Evolutionary conservation across 208 protist species (phyloP).

Genomic region (Jaenimonas drosophilae): DNA sequence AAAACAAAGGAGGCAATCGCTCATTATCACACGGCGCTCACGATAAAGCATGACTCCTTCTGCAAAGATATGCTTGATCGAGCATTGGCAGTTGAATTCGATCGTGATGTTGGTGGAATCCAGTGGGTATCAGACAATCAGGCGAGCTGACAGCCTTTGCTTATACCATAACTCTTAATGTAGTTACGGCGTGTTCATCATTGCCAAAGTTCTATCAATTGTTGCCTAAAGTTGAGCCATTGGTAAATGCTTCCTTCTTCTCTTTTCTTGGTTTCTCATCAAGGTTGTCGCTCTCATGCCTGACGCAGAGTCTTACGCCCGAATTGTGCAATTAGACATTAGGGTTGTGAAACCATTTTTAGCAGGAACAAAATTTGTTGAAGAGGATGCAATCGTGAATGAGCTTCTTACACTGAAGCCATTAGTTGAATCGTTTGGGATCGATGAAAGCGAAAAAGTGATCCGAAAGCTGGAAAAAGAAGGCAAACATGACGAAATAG

Average conservation of each 20-base stretch:
- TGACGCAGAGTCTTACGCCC: not conserved
- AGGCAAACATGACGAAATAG: slow-evolving; percentile 8
- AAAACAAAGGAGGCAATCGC: slow-evolving; percentile 68
- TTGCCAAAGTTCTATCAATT: not conserved
- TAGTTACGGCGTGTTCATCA: not conserved
- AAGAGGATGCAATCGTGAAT: slow-evolving; percentile 12
- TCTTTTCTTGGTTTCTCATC: slow-evolving; percentile 2
- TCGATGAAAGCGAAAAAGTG: not conserved
- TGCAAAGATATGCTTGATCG: slow-evolving; percentile 73
- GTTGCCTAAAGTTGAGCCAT: not conserved
- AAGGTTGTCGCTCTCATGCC: not conserved
- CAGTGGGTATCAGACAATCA: slow-evolving; percentile 20
- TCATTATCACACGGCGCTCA: slow-evolving; percentile 80
- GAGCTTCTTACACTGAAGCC: slow-evolving; percentile 19
- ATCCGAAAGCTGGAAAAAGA: slow-evolving; percentile 4
- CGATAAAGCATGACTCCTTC: slow-evolving; percentile 83
- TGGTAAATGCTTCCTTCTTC: slow-evolving; percentile 4
- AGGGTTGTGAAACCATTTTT: slow-evolving; percentile 16
- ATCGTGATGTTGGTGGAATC: slow-evolving; percentile 18
- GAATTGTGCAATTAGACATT: not conserved
- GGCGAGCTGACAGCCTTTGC: not conserved
- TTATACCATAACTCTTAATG: not conserved
- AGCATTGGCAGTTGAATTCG: slow-evolving; percentile 62
- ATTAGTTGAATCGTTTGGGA: slow-evolving; percentile 12
- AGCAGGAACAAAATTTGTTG: slow-evolving; percentile 5